Evolutionary conservation across 805 yeast species (phyloP), one percentile per base, ranked within the genome.

Genomic region (Zygoascus ofunaensis): DNA sequence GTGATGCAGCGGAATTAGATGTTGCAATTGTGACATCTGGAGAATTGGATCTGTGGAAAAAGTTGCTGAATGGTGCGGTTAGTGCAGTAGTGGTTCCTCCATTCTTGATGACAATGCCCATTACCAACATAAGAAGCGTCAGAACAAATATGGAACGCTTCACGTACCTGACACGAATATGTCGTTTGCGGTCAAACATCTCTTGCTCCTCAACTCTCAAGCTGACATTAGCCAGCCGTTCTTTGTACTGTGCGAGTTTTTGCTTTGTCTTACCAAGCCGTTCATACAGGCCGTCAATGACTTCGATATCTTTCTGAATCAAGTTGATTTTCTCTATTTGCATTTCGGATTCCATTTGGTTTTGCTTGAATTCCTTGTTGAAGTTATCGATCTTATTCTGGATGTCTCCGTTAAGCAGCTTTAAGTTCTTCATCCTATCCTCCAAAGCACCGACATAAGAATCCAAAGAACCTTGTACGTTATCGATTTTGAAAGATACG

Each of bases 211-310:
- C 37, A 3, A 62, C 51, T 33, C 50, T 48, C 32, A 40, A 26
- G 41, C 55, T 55, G 14, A 62, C 49, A 0, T 34, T 34, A 12
- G 37, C 48, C 19, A 62, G 52, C 15, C 62, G 48, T 24, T 45
- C 45, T 18, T 53, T 49, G 42, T 58, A 55, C 8, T 46, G 52
- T 1, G 50, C 53, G 14, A 62, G 49, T 28, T 50, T 49, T 3
- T 34, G 41, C 12, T 49, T 37, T 7, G 64, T 55, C 10, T 42
- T 41, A 4, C 39, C 37, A 3, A 62, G 49, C 5, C 61, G 51
- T 4, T 37, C 39, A 24, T 57, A 57, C 34, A 62, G 51, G 1
- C 38, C 39, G 4, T 53, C 54, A 17, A 57, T 44, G 5, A 37
- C 46, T 8, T 44, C 45, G 12, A 54, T 48, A 15, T 56, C 58